phyloP scores from a whole-genome alignment of 305 asterid species.

The Fraxinus floribunda region DNA sequence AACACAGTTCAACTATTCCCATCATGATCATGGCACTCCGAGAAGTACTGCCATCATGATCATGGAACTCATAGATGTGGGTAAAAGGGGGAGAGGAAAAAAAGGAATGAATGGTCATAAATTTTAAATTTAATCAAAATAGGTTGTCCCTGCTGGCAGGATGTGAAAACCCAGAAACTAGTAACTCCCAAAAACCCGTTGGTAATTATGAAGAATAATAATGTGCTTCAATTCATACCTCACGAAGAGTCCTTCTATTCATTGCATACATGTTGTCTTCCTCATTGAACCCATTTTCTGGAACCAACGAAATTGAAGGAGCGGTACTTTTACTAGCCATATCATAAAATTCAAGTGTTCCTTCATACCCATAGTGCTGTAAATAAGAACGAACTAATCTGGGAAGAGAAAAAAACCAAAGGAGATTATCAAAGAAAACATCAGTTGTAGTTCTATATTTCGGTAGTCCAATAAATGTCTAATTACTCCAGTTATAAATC shows the following conservation, averaged over 20 bases:
- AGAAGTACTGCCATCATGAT: background rate
- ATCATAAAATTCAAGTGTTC: conserved; percentile 67
- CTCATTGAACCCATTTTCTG: conserved; percentile 55
- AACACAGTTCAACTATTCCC: background rate
- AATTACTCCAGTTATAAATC: conserved; percentile 6
- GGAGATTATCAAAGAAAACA: conserved; percentile 2
- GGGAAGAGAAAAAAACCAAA: conserved; percentile 29
- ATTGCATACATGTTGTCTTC: conserved; percentile 52
- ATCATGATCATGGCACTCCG: background rate
- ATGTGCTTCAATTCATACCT: conserved; percentile 52
- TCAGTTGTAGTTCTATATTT: conserved; percentile 14
- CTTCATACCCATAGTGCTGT: conserved; percentile 91
- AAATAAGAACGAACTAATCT: conserved; percentile 86
- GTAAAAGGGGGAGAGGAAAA: background rate
- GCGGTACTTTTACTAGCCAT: conserved; percentile 60
- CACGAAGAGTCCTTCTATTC: conserved; percentile 65
- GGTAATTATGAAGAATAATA: conserved; percentile 8
- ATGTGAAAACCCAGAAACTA: conserved; percentile 2
- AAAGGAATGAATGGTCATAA: background rate
- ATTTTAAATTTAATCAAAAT: background rate
- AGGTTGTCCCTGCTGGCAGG: conserved; percentile 1
- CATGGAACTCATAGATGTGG: background rate
- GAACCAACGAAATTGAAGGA: conserved; percentile 61
- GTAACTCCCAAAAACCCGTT: background rate
- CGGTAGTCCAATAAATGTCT: background rate